Evolutionary conservation across 805 yeast species (phyloP).

Genomic region (Hanseniaspora meyeri): DNA sequence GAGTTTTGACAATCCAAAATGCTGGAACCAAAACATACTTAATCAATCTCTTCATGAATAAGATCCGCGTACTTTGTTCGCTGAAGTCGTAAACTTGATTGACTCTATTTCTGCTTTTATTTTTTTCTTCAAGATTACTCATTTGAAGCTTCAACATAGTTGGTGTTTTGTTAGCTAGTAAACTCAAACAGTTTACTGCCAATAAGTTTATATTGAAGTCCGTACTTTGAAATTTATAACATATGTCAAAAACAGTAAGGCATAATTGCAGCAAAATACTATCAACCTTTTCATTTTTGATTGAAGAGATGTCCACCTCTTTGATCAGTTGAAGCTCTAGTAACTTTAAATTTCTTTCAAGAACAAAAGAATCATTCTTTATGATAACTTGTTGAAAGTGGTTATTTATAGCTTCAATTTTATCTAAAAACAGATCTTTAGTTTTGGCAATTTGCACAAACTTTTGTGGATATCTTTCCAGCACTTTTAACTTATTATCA

Average conservation of each 20-base stretch:
- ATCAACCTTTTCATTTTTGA: background rate
- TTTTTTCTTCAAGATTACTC: slow-evolving; percentile 30
- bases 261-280: slow-evolving; percentile 34
- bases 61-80: slow-evolving; percentile 47
- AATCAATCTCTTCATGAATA: slow-evolving; percentile 52
- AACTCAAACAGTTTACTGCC: slow-evolving; percentile 59
- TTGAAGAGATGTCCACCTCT: background rate
- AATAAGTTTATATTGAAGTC: slow-evolving; percentile 40
- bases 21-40: slow-evolving; percentile 65
- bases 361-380: slow-evolving; percentile 5
- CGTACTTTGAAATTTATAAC: slow-evolving; percentile 41
- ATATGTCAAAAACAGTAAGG: slow-evolving; percentile 42
- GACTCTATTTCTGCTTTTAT: slow-evolving; percentile 13
- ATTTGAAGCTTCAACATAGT: slow-evolving; percentile 37
- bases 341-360: slow-evolving; percentile 2
- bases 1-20: slow-evolving; percentile 83
- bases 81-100: slow-evolving; percentile 51
- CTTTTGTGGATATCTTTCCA: slow-evolving; percentile 15
- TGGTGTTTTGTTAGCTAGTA: slow-evolving; percentile 66
- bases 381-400: slow-evolving; percentile 3
- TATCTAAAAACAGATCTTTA: slow-evolving; percentile 17
- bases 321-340: background rate
- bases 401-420: background rate
- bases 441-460: slow-evolving; percentile 23
- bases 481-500: background rate